Percentiles rank a stretch among this genome's conserved stretches.
Evolutionary conservation across 495 filamentous ascomycete genomes (phyloP).

Genomic region (Aspergillus ellipticus): DNA sequence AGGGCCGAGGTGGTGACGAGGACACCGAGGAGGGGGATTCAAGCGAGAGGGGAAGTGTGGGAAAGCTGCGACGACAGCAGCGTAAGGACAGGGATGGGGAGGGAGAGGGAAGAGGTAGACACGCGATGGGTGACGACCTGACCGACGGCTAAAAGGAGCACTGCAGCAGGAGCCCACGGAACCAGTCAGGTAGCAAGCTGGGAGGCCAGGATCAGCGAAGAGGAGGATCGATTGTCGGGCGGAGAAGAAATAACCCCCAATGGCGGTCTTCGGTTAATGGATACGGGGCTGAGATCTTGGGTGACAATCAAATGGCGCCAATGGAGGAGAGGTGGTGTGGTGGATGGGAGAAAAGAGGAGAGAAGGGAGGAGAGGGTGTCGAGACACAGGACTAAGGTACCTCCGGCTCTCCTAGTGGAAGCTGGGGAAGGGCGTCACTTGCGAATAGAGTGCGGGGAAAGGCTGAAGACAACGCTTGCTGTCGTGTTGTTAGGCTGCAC

Average conservation of each 20-base stretch:
- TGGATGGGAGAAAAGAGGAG: conserved; percentile 8
- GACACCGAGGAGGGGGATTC: conserved; percentile 11
- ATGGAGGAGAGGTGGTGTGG: conserved; percentile 11
- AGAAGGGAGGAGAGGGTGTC: conserved; percentile 11
- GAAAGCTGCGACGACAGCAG: conserved; percentile 12
- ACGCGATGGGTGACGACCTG: conserved; percentile 13
- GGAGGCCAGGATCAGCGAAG: conserved; percentile 16
- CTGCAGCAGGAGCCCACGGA: conserved; percentile 20
- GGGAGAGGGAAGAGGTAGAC: conserved; percentile 1
- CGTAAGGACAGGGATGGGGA: conserved; percentile 15
- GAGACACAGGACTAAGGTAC: conserved; percentile 19
- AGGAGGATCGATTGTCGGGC: conserved; percentile 11
- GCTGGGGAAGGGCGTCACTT: conserved; percentile 18
- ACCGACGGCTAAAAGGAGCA: conserved; percentile 21
- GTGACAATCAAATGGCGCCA: conserved; percentile 15
- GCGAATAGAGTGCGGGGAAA: conserved; percentile 16
- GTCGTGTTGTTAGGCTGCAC: background rate
- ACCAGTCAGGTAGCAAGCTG: conserved; percentile 17
- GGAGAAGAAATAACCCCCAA: conserved; percentile 15
- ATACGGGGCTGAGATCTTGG: conserved; percentile 10
- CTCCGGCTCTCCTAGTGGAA: conserved; percentile 17
- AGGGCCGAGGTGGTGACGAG: background rate
- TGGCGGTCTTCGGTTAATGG: conserved; percentile 7
- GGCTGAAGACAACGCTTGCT: background rate
- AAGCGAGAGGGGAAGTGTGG: conserved; percentile 13